phyloP scores from a whole-genome alignment of 257 asterid species.

The Nicotiana sylvestris region DNA sequence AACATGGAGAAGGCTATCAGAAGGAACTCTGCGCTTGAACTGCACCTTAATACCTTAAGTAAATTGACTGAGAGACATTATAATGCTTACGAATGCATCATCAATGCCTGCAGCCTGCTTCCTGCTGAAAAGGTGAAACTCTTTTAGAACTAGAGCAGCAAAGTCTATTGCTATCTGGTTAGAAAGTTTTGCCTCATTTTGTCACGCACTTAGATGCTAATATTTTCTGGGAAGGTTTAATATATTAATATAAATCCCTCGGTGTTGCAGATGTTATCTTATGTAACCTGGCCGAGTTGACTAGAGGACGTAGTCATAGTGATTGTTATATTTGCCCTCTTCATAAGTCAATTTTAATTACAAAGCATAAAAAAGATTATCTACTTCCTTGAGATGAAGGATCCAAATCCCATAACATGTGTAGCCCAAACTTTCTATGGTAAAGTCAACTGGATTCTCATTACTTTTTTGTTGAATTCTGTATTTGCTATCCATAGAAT shows the following conservation, averaged over 20 bases:
- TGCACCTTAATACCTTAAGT: conserved; percentile 53
- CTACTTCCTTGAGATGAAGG: not conserved
- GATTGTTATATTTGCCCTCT: not conserved
- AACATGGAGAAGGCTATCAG: conserved; percentile 73
- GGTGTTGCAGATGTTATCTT: not conserved
- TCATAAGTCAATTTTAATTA: not conserved
- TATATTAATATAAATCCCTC: no score
- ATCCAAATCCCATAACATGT: not conserved
- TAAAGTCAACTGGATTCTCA: not conserved
- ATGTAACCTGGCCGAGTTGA: not conserved
- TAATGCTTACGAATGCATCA: conserved; percentile 46
- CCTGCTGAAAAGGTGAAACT: conserved; percentile 56
- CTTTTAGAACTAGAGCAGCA: not conserved
- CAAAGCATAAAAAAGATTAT: not conserved
- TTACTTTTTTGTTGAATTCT: not conserved
- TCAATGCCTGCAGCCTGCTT: conserved; percentile 60
- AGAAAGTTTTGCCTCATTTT: not conserved
- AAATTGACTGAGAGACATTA: conserved; percentile 51
- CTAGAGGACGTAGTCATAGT: not conserved
- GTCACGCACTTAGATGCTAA: not conserved
- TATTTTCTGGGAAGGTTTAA: not conserved
- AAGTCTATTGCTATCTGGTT: conserved; percentile 3
- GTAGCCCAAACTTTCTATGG: not conserved
- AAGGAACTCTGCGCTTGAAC: conserved; percentile 66
- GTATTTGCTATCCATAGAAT: no score